phyloP scores from a whole-genome alignment of 768 basidiomycete genomes.

The Pulveroboletus sp. region DNA sequence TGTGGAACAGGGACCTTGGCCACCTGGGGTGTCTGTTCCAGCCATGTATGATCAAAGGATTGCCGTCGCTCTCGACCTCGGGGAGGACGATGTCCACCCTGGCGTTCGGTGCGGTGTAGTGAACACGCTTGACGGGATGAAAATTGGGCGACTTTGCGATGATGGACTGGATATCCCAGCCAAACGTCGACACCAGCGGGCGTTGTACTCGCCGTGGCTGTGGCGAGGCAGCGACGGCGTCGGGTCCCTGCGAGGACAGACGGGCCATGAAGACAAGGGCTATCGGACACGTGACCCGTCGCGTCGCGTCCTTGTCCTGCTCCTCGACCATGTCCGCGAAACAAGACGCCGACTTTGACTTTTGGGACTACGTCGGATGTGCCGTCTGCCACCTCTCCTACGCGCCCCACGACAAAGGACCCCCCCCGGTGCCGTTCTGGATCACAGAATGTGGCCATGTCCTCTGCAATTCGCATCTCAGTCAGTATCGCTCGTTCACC shows the following conservation, averaged over 20 bases:
- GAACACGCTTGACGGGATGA: constrained; percentile 36
- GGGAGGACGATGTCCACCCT: constrained; percentile 33
- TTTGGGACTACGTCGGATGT: constrained; percentile 82
- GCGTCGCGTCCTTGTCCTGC: constrained; percentile 12
- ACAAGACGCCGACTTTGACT: constrained; percentile 44
- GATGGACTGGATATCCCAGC: constrained; percentile 51
- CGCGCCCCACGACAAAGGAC: constrained; percentile 43
- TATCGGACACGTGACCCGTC: constrained; percentile 15
- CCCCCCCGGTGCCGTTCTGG: constrained; percentile 75
- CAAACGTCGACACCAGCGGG: constrained; percentile 37
- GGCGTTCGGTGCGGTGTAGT: constrained; percentile 27
- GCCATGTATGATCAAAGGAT: constrained; percentile 63
- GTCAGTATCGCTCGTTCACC: constrained; percentile 37
- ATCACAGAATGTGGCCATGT: constrained; percentile 87
- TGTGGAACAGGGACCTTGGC: constrained; percentile 51
- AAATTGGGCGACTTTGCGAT: constrained; percentile 42
- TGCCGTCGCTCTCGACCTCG: constrained; percentile 47
- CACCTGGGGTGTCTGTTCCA: constrained; percentile 56
- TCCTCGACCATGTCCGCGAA: constrained; percentile 9
- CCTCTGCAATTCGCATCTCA: constrained; percentile 81
- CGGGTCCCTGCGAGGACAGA: constrained; percentile 9
- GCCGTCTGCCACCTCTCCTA: constrained; percentile 70
- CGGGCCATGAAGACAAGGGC: too few species aligned
- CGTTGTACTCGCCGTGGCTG: not conserved
- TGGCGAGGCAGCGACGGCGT: not conserved